A percentile compares a stretch with the other conserved stretches of the same genome.
These are phyloP conservation scores for Delphinella strobiligena DNA, from an alignment of 2,329 filamentous ascomycete species.

Conservation along the genomic window DNA sequence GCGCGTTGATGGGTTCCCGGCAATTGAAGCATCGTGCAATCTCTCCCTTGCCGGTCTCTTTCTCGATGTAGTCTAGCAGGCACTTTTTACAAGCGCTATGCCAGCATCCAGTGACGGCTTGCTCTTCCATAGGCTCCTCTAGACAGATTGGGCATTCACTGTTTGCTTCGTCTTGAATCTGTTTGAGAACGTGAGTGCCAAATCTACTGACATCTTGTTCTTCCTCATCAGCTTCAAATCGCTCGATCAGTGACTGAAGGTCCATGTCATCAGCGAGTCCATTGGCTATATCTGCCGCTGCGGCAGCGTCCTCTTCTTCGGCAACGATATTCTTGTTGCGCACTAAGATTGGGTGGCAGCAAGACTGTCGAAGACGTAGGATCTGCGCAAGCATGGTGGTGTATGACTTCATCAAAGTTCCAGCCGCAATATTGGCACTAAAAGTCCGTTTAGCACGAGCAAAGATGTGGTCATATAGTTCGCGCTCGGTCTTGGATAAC, in stretches of 20 bases:
- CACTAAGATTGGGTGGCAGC: slow-evolving; percentile 84
- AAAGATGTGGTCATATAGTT: slow-evolving; percentile 88
- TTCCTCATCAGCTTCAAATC: slow-evolving; percentile 54
- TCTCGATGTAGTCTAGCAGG: slow-evolving; percentile 77
- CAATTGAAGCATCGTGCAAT: slow-evolving; percentile 82
- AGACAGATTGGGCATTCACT: slow-evolving; percentile 91
- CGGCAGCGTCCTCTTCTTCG: slow-evolving; percentile 74
- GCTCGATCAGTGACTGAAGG: slow-evolving; percentile 68
- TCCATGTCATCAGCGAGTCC: slow-evolving; percentile 95
- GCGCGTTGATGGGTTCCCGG: slow-evolving; percentile 65
- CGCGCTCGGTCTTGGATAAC: slow-evolving; percentile 70
- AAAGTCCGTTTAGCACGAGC: slow-evolving; percentile 73
- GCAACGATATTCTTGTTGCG: slow-evolving; percentile 73
- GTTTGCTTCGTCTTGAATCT: slow-evolving; percentile 80
- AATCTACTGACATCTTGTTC: slow-evolving; percentile 58
- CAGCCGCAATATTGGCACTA: slow-evolving; percentile 74
- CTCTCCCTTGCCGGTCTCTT: slow-evolving; percentile 66
- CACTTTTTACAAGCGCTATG: slow-evolving; percentile 94
- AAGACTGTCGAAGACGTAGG: slow-evolving; percentile 79
- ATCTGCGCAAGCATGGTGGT: slow-evolving; percentile 98
- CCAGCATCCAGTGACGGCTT: slow-evolving; percentile 93
- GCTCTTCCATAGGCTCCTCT: slow-evolving; percentile 91
- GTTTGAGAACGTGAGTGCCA: slow-evolving; percentile 73
- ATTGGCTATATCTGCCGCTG: slow-evolving; percentile 64
- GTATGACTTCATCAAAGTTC: slow-evolving; percentile 87